phyloP scores from a whole-genome alignment of 805 yeast species.

The Kuraishia cidri region DNA sequence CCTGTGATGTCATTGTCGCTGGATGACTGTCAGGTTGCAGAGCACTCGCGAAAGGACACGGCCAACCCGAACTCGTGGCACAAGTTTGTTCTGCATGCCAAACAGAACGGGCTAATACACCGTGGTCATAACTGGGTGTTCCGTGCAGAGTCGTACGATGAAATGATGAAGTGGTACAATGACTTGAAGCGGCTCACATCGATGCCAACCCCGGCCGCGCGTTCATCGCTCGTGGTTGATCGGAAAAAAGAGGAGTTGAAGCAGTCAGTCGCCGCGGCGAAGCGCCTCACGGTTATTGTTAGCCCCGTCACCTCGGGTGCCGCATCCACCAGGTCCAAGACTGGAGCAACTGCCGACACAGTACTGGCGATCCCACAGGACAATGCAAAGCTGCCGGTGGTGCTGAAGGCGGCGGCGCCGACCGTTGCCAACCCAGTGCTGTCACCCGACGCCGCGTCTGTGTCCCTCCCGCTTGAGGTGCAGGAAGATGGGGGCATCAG shows the following conservation, averaged over 20 bases:
- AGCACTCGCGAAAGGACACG: conserved; percentile 70
- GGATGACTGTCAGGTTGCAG: conserved; percentile 74
- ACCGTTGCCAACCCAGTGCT: neutral
- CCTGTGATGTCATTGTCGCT: conserved; percentile 81
- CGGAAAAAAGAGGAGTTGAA: conserved; percentile 15
- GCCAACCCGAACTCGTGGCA: conserved; percentile 40
- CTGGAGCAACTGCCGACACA: conserved; percentile 14
- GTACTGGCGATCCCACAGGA: conserved; percentile 12
- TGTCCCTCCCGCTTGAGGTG: neutral
- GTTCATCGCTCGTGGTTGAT: conserved; percentile 36
- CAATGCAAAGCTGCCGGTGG: conserved; percentile 10
- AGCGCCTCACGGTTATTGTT: neutral
- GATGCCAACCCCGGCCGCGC: conserved; percentile 51
- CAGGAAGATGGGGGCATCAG: too few species aligned
- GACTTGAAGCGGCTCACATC: conserved; percentile 64
- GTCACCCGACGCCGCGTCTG: neutral
- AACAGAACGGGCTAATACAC: conserved; percentile 64
- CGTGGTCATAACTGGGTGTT: conserved; percentile 94
- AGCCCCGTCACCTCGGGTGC: conserved; percentile 7
- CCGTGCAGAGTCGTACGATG: conserved; percentile 73
- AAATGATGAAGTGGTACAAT: conserved; percentile 79
- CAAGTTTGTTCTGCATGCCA: conserved; percentile 75
- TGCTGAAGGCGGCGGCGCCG: too few species aligned
- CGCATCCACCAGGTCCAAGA: conserved; percentile 15
- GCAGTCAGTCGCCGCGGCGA: neutral